A percentile compares a stretch with the other conserved stretches of the same genome.
These are phyloP conservation scores for Aegilops umbellulata DNA, from an alignment of 176 grass and related monocot genomes.

Conservation along the genomic window DNA sequence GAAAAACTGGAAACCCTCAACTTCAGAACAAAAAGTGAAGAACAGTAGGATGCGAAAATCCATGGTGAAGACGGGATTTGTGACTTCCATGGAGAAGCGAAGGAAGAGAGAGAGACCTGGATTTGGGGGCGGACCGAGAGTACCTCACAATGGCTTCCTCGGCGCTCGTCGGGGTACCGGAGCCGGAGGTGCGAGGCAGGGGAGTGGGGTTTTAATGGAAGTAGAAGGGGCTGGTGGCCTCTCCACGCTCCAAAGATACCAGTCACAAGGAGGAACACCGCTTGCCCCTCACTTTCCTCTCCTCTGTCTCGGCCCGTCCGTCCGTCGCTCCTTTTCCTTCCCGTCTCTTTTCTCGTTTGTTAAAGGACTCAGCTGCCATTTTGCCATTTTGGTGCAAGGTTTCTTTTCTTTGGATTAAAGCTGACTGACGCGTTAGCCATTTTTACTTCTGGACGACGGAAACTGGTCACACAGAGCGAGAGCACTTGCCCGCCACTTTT, in stretches of 20 bases:
- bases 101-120: background rate
- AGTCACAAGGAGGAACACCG: no score
- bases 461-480: no score
- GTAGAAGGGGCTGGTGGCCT: no score
- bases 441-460: background rate
- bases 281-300: background rate
- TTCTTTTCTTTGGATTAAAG: background rate
- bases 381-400: background rate
- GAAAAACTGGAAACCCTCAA: background rate
- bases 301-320: background rate
- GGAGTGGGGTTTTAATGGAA: background rate
- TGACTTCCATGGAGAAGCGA: background rate
- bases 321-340: background rate
- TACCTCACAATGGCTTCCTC: background rate
- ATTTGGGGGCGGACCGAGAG: background rate
- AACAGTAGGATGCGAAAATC: background rate
- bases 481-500: no score
- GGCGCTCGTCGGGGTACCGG: background rate
- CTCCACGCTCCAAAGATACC: no score
- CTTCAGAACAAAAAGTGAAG: background rate
- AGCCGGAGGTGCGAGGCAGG: background rate
- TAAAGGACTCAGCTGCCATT: background rate
- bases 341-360: background rate
- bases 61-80: background rate
- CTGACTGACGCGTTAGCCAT: background rate